Conservation (phyloP, 225 moss, liverwort and hornwort genomes). For the Physcomitrellopsis africana region DNA sequence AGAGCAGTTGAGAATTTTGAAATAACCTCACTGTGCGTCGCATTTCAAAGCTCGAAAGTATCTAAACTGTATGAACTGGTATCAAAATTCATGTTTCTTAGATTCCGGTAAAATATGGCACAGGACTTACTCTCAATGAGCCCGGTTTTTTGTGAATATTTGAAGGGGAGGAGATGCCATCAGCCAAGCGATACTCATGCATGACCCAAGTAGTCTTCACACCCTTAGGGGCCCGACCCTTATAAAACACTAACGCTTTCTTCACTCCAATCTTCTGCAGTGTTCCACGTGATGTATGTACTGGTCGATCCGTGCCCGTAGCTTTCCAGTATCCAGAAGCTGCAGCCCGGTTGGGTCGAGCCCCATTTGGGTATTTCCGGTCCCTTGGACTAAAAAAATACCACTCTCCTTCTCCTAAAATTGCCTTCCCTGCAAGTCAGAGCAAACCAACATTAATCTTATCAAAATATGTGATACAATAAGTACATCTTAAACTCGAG, state of each 20-base stretch:
- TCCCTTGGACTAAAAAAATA: slow-evolving; percentile 99
- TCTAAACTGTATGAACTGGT: not conserved
- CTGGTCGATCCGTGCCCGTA: slow-evolving; percentile 94
- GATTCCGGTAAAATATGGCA: not conserved
- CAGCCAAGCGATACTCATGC: slow-evolving; percentile 96
- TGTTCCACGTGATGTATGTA: slow-evolving; percentile 60
- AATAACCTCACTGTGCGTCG: no score
- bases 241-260: slow-evolving; percentile 96
- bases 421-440: slow-evolving; percentile 71
- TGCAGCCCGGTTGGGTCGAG: slow-evolving; percentile 91
- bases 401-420: slow-evolving; percentile 95
- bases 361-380: slow-evolving; percentile 97
- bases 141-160: slow-evolving; percentile 69
- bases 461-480: not conserved
- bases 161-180: slow-evolving; percentile 70
- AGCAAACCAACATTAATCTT: slow-evolving; percentile 8
- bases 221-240: slow-evolving; percentile 97
- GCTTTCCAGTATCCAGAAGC: slow-evolving; percentile 99
- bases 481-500: not conserved
- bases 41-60: no score
- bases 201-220: slow-evolving; percentile 98
- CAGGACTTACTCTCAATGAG: slow-evolving; percentile 71
- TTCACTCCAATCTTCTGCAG: slow-evolving; percentile 90
- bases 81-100: not conserved
- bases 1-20: no score